phyloP scores from a whole-genome alignment of 2,329 filamentous ascomycete species.

The Aspergillus pseudoviridinutans region DNA sequence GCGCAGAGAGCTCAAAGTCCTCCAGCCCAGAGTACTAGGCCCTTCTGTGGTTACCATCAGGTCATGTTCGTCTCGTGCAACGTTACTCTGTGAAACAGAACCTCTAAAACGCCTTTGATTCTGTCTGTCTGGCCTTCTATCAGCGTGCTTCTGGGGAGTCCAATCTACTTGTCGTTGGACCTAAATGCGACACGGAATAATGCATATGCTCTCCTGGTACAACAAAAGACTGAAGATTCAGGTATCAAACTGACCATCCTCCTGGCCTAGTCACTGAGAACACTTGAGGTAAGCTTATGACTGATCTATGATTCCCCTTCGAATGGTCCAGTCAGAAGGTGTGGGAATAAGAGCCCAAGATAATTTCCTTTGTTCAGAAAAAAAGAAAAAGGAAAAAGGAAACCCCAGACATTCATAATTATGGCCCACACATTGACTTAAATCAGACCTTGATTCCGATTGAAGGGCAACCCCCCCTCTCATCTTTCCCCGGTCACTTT shows the following conservation, averaged over 20 bases:
- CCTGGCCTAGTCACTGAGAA: conserved; percentile 4
- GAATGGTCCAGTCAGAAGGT: conserved; percentile 1
- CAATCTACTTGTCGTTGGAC: conserved; percentile 16
- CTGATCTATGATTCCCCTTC: conserved; percentile 3
- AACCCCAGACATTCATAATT: conserved; percentile 22
- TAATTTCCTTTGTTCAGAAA: not conserved
- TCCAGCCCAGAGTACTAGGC: conserved; percentile 15
- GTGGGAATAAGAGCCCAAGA: not conserved
- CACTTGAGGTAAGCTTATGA: conserved; percentile 10
- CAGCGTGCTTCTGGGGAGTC: conserved; percentile 11
- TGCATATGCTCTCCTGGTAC: conserved; percentile 32
- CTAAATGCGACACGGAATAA: conserved; percentile 27
- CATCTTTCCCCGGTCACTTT: conserved; percentile 20
- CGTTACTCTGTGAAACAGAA: conserved; percentile 39
- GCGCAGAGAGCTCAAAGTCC: conserved; percentile 17
- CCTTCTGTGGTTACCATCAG: conserved; percentile 25
- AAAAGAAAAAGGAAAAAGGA: conserved; percentile 5
- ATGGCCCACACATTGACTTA: conserved; percentile 29
- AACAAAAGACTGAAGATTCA: conserved; percentile 13
- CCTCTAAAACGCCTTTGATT: conserved; percentile 26
- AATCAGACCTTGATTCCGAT: conserved; percentile 28
- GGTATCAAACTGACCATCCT: conserved; percentile 18
- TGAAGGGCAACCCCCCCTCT: conserved; percentile 12
- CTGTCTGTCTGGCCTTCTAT: conserved; percentile 20
- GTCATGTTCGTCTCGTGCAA: conserved; percentile 29